These are phyloP conservation scores for Conringia planisiliqua DNA, from an alignment of 345 rosid species.

Conservation along the genomic window DNA sequence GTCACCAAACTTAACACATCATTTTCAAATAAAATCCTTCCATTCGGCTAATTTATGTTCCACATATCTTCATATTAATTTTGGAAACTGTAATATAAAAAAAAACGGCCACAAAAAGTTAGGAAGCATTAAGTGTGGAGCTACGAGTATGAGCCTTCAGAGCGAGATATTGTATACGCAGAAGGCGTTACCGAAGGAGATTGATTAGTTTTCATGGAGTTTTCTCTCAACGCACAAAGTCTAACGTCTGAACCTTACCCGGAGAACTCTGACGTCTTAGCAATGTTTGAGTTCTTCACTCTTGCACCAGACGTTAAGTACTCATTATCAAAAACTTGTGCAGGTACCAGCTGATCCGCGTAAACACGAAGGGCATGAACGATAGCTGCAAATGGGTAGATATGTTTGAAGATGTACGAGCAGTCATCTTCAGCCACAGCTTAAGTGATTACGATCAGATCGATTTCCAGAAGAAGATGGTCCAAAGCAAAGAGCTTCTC, in stretches of 20 bases:
- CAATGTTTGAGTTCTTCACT: not conserved
- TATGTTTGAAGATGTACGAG: constrained; percentile 96
- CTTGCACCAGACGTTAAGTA: not conserved
- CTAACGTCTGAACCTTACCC: constrained; percentile 85
- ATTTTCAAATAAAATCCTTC: too few relatives aligned
- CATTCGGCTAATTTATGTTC: too few relatives aligned
- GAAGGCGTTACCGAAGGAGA: constrained; percentile 97
- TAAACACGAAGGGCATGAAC: constrained; percentile 85
- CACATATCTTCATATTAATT: too few relatives aligned
- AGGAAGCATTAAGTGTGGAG: constrained; percentile 91
- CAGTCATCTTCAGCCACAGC: constrained; percentile 76
- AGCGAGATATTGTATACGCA: constrained; percentile 83
- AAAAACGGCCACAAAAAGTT: too few relatives aligned
- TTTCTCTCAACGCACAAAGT: constrained; percentile 79
- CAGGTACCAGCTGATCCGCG: constrained; percentile 93
- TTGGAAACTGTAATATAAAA: too few relatives aligned
- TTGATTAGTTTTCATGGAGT: constrained; percentile 93
- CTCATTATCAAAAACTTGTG: not conserved
- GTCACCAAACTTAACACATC: too few relatives aligned
- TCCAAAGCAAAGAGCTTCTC: constrained; percentile 85
- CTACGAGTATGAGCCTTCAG: constrained; percentile 94
- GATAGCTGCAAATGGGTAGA: constrained; percentile 99
- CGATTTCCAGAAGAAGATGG: constrained; percentile 69
- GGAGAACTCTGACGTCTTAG: constrained; percentile 60
- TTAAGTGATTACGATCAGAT: constrained; percentile 86